Evolutionary conservation across 2,329 filamentous ascomycete species (phyloP), one percentile per base, ranked within the genome.

Genomic region (Fusarium sterilihyphosum): DNA sequence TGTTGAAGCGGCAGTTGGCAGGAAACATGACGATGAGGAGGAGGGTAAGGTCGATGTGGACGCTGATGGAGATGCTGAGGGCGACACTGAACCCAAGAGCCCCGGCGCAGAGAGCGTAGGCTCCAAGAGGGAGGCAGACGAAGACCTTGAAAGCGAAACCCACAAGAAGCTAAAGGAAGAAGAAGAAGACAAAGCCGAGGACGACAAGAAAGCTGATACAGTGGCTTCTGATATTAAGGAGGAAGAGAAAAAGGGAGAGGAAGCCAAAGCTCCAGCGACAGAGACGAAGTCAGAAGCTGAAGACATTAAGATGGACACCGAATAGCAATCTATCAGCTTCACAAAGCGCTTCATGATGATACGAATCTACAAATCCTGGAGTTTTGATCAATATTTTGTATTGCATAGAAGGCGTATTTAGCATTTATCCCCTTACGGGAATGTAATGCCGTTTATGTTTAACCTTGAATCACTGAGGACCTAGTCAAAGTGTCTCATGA

Each of bases 1-100:
- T 76, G 82, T 92, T 29, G 89, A 90, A 78, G 89, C 89, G 26
- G 90, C 90, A 8, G 88, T 91, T 8, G 90, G 90, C 2, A 83
- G 90, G 31, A 89, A 86, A 69, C 79, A 82, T 57, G 76, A 78
- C 35, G 76, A 78, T 29, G 76, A 77, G n/a, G 78, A 81, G 37
- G 77, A 79, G 24, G 62, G 44, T 33, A 73, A 73, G 31, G 41
- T 43, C 53, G 71, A 74, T 38, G n/a, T 71, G 59, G 71, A 75
- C 41, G 44, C 69, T 33, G 74, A 67, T 26, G 67, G 75, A 58
- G 71, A 73, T 37, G 75, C 70, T 60, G 74, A 77, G 13, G 79
- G 75, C 16, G 65, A 61, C 24, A 78, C 80, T 64, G 81, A 81
- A 70, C 79, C 74, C 49, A 75, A 74, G 64, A 78, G 79, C 58